phyloP scores from a whole-genome alignment of 768 basidiomycete genomes.

The Dentipellis sp. region DNA sequence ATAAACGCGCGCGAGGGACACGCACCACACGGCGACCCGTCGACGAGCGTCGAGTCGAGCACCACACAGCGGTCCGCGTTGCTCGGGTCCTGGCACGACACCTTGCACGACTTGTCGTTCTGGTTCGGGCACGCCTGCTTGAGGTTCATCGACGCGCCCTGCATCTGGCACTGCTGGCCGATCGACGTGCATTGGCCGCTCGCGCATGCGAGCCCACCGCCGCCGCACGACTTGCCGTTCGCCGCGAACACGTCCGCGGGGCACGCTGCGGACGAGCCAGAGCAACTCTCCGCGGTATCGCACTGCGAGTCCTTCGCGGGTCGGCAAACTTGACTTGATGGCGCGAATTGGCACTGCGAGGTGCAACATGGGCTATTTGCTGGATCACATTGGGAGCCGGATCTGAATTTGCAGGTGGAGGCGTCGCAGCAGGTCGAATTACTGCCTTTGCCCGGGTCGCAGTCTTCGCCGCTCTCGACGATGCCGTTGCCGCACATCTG shows the following conservation, averaged over 20 bases:
- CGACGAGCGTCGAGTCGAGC: slow-evolving; percentile 61
- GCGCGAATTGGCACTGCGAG: slow-evolving; percentile 57
- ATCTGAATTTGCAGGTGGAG: slow-evolving; percentile 63
- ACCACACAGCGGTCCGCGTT: slow-evolving; percentile 53
- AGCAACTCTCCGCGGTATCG: slow-evolving; percentile 67
- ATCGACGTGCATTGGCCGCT: slow-evolving; percentile 72
- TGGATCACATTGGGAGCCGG: slow-evolving; percentile 72
- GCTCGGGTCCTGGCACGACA: slow-evolving; percentile 71
- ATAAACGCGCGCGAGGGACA: slow-evolving; percentile 11
- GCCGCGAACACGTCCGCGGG: slow-evolving; percentile 51
- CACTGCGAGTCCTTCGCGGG: slow-evolving; percentile 56
- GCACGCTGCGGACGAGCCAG: slow-evolving; percentile 65
- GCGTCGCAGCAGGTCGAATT: slow-evolving; percentile 67
- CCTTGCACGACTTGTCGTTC: slow-evolving; percentile 60
- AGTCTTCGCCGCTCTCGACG: slow-evolving; percentile 76
- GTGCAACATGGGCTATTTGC: slow-evolving; percentile 71
- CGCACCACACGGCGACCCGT: slow-evolving; percentile 80
- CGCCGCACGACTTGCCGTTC: slow-evolving; percentile 67
- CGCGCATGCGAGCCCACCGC: slow-evolving; percentile 58
- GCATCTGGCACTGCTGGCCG: slow-evolving; percentile 61
- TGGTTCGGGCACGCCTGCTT: slow-evolving; percentile 54
- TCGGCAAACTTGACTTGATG: slow-evolving; percentile 59
- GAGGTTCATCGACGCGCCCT: slow-evolving; percentile 66
- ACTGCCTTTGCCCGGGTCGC: slow-evolving; percentile 65
- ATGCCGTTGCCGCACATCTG: slow-evolving; percentile 83